phyloP scores from a whole-genome alignment of 1,139 yeast species.

The Kodamaea sp. region DNA sequence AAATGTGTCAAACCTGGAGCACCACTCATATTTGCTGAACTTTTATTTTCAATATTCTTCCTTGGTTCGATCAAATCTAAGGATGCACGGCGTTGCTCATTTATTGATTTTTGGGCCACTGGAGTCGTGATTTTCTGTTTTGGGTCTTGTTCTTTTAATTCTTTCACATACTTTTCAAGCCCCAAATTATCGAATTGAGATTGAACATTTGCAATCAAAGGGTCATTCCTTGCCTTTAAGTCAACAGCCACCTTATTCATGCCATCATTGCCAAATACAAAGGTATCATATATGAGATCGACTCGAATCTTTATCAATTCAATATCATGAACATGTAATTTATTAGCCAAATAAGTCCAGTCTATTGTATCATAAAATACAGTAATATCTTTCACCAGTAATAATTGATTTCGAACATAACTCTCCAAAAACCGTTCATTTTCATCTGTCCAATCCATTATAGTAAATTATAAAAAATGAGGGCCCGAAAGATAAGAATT shows the following conservation, averaged over 20 bases:
- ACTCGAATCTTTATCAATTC: constrained; percentile 20
- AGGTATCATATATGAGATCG: constrained; percentile 23
- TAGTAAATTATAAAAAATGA: neutral
- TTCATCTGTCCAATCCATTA: constrained; percentile 20
- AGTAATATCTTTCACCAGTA: constrained; percentile 11
- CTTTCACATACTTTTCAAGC: no score
- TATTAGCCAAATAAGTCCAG: constrained; percentile 15
- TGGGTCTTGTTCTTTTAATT: no score
- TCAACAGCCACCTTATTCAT: no score
- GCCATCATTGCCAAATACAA: constrained; percentile 6
- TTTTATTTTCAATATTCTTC: no score
- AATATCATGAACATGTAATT: constrained; percentile 15
- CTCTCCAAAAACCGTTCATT: constrained; percentile 17
- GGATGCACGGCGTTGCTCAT: no score
- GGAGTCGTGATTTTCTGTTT: no score
- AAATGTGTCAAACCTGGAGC: neutral
- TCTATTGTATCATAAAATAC: constrained; percentile 18
- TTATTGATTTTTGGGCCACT: no score
- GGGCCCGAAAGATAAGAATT: no score
- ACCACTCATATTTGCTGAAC: no score
- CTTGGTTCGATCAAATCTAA: no score
- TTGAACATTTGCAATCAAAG: neutral
- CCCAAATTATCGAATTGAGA: no score
- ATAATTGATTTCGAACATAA: constrained; percentile 13
- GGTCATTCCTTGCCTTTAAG: neutral